A percentile compares a stretch with the other conserved stretches of the same genome.
phyloP scores from a whole-genome alignment of 148 eudicot species.

The Drosera capensis region DNA sequence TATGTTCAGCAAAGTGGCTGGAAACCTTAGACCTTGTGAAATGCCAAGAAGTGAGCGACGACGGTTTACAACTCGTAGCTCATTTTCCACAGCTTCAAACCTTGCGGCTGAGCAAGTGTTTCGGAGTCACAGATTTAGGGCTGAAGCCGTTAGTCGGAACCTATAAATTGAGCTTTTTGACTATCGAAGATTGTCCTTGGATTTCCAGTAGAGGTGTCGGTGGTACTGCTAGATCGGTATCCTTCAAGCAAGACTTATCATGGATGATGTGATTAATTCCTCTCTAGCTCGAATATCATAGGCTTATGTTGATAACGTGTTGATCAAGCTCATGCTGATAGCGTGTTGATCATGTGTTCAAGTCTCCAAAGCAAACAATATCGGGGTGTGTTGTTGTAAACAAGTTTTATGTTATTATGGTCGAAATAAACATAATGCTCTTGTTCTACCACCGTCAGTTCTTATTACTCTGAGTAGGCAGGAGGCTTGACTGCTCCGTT shows the following conservation, averaged over 20 bases:
- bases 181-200: conserved; percentile 69
- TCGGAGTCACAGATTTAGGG: conserved; percentile 72
- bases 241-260: conserved; percentile 66
- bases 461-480: too few species aligned
- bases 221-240: conserved; percentile 48
- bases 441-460: too few species aligned
- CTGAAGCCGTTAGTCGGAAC: conserved; percentile 47
- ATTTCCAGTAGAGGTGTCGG: conserved; percentile 56
- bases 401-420: too few species aligned
- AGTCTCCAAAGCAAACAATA: too few species aligned
- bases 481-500: too few species aligned
- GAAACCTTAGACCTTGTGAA: conserved; percentile 57
- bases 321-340: too few species aligned
- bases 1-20: conserved; percentile 36
- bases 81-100: conserved; percentile 30
- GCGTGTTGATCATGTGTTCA: too few species aligned
- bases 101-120: conserved; percentile 51
- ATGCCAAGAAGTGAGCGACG: conserved; percentile 81
- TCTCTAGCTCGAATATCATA: not conserved
- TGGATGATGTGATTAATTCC: conserved; percentile 53
- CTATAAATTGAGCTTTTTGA: conserved; percentile 31
- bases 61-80: conserved; percentile 47
- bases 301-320: too few species aligned
- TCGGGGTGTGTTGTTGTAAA: too few species aligned
- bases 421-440: too few species aligned